A percentile compares a stretch with the other conserved stretches of the same genome.
Evolutionary conservation across 1,139 yeast genomes (phyloP).

Genomic region (Geotrichum reessii): DNA sequence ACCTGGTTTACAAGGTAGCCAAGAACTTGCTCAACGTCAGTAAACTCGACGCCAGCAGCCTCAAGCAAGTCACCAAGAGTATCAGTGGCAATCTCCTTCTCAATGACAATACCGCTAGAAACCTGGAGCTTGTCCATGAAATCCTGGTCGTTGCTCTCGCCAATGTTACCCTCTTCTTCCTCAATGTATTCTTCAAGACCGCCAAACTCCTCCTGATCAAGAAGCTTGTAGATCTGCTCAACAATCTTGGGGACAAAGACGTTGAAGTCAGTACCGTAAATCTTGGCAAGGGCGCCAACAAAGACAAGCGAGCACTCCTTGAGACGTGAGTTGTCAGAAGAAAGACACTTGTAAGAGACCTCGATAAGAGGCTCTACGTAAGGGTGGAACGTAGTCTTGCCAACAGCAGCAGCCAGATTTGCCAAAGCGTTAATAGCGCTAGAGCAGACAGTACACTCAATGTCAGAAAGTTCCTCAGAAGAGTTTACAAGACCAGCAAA

Average conservation of each 20-base stretch:
- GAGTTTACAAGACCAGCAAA: slow-evolving; percentile 50
- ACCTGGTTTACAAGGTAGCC: slow-evolving; percentile 64
- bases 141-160: slow-evolving; percentile 39
- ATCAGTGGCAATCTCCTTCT: slow-evolving; percentile 94
- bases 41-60: slow-evolving; percentile 78
- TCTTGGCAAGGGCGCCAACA: slow-evolving; percentile 89
- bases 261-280: slow-evolving; percentile 84
- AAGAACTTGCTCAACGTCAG: slow-evolving; percentile 68
- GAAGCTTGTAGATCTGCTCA: slow-evolving; percentile 77
- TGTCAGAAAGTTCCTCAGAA: slow-evolving; percentile 32
- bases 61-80: slow-evolving; percentile 84
- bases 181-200: slow-evolving; percentile 34
- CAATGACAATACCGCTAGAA: slow-evolving; percentile 92
- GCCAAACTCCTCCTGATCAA: slow-evolving; percentile 56
- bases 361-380: slow-evolving; percentile 85
- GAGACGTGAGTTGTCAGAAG: slow-evolving; percentile 73
- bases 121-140: slow-evolving; percentile 69
- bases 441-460: slow-evolving; percentile 58
- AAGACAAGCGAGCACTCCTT: slow-evolving; percentile 94
- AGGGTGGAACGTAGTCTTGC: slow-evolving; percentile 77
- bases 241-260: slow-evolving; percentile 77
- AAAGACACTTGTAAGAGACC: slow-evolving; percentile 77
- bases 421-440: slow-evolving; percentile 89
- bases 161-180: slow-evolving; percentile 27
- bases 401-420: slow-evolving; percentile 94